Base-by-base conservation (phyloP, 2,329 filamentous ascomycete genomes). In the Metarhizium guizhouense region DNA sequence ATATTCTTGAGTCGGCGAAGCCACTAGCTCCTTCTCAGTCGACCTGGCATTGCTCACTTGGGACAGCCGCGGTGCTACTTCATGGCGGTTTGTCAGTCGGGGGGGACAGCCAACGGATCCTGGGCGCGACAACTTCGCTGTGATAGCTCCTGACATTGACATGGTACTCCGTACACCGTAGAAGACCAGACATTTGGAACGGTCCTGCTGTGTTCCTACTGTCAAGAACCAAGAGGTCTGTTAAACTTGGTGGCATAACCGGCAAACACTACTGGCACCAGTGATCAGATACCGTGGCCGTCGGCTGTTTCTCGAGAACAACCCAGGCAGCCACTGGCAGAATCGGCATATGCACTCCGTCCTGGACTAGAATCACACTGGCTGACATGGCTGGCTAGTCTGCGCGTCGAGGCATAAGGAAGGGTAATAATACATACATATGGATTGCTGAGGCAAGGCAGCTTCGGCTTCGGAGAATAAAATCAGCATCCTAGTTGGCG, bases 401-500 rank as follows among this genome's bases (percentile, higher is more conserved):
- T 20, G 42, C n/a, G 42, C 16, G 42, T 20, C n/a, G 42, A 45
- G 42, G 11, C 18, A 40, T 40, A 40, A 16, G 38, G 38, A 13
- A 40, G 38, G 14, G 38, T 40, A 13, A n/a, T 18, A 18, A 14
- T 43, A 6, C 14, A 14, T 16, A 43, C 40, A 16, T 18, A 20
- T 13, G n/a, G 42, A 20, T 40, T 16, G 42, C 47, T 48, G 50
- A 56, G 43, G 29, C 40, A 43, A 18, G 34, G 32, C 25, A 30
- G 45, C 18, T 30, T 52, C 20, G 30, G 7, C n/a, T 43, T 57
- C 49, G 52, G 52, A 54, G 52, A 57, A 54, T 54, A 57, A 50
- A 56, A 51, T 11, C 18, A 29, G 25, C 20, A 53, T 47, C 32
- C 51, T 47, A 25, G 49, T 49, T 29, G 43, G 52, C 10, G 6